phyloP scores from a whole-genome alignment of 2,329 filamentous ascomycete species.

The Ophiosphaerella korrae region DNA sequence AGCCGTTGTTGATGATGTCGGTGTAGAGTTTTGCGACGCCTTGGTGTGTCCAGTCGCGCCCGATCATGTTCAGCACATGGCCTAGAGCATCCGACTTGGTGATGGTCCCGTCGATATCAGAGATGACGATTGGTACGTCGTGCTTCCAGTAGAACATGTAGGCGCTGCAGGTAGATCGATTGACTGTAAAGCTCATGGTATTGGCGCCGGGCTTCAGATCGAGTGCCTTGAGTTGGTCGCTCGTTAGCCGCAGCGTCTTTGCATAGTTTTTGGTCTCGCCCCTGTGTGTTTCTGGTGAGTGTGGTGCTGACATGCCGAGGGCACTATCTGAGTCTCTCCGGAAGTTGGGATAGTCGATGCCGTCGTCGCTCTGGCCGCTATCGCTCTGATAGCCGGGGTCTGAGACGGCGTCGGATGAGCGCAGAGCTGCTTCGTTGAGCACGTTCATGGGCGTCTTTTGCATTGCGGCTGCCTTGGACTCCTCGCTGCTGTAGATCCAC shows the following conservation, averaged over 20 bases:
- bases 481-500: conserved; percentile 99
- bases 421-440: conserved; percentile 58
- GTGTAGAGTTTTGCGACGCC: conserved; percentile 97
- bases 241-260: conserved; percentile 93
- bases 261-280: conserved; percentile 88
- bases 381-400: conserved; percentile 97
- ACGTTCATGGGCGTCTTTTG: conserved; percentile 62
- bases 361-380: conserved; percentile 67
- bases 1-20: conserved; percentile 92
- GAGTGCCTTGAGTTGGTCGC: conserved; percentile 88
- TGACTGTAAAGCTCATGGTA: conserved; percentile 94
- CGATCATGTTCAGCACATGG: conserved; percentile 94
- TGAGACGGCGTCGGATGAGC: conserved; percentile 79
- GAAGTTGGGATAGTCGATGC: conserved; percentile 60
- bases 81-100: conserved; percentile 95
- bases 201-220: conserved; percentile 85
- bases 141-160: conserved; percentile 94
- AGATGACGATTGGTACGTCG: conserved; percentile 92
- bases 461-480: conserved; percentile 88
- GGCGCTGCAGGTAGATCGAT: conserved; percentile 87
- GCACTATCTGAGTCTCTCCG: conserved; percentile 73
- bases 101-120: conserved; percentile 97
- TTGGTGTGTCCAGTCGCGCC: conserved; percentile 95
- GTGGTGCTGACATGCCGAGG: conserved; percentile 66
- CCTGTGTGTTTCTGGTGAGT: conserved; percentile 53